phyloP scores from a whole-genome alignment of 2,329 filamentous ascomycete species.

The Fusarium sp. region DNA sequence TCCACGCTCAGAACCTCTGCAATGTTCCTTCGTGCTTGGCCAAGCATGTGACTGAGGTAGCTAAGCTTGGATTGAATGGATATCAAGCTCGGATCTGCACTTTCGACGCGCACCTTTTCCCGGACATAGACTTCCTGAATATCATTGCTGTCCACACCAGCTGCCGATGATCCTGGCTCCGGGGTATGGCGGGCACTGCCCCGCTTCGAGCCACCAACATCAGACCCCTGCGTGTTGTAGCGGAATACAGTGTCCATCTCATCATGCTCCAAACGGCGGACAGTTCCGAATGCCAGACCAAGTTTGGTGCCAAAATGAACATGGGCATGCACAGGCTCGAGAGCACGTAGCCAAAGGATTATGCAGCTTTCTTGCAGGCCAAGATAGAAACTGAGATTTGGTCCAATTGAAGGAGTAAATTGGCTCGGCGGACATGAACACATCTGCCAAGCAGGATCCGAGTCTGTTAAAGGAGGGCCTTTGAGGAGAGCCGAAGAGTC shows the following conservation, averaged over 20 bases:
- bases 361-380: conserved; percentile 77
- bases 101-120: conserved; percentile 91
- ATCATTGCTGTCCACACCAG: conserved; percentile 39
- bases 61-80: conserved; percentile 85
- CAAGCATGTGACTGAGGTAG: conserved; percentile 79
- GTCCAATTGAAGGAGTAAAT: conserved; percentile 61
- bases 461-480: conserved; percentile 61
- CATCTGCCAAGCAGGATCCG: conserved; percentile 60
- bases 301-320: conserved; percentile 74
- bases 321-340: conserved; percentile 75
- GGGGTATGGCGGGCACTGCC: conserved; percentile 45
- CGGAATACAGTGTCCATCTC: conserved; percentile 83
- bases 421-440: conserved; percentile 59
- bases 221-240: conserved; percentile 60
- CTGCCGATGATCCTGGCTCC: conserved; percentile 38
- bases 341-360: conserved; percentile 75
- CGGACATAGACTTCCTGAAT: conserved; percentile 79
- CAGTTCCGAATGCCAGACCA: conserved; percentile 75
- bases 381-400: conserved; percentile 79
- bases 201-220: conserved; percentile 43
- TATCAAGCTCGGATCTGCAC: conserved; percentile 87
- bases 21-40: conserved; percentile 77
- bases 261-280: conserved; percentile 76
- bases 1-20: conserved; percentile 80
- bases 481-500: conserved; percentile 66